Percentiles rank a stretch among this genome's conserved stretches.
These are phyloP conservation scores for Monosporascus sp. DNA, from an alignment of 2,329 filamentous ascomycete genomes.

Conservation along the genomic window DNA sequence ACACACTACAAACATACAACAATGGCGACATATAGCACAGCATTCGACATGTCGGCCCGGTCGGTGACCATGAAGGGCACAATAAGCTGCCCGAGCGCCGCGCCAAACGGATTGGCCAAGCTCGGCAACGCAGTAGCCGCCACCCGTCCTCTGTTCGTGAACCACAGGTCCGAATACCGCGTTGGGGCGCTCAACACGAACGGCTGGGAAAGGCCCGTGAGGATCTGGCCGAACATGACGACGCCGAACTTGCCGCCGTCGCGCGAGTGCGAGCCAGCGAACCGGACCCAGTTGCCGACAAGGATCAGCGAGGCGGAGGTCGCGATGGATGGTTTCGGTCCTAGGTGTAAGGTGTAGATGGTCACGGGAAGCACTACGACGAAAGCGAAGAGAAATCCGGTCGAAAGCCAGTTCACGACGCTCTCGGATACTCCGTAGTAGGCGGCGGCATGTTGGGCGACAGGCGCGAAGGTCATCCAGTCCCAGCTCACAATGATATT, in stretches of 20 bases:
- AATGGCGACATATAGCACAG: constrained; percentile 80
- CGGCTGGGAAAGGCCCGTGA: constrained; percentile 84
- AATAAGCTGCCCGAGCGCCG: constrained; percentile 81
- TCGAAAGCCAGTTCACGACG: constrained; percentile 89
- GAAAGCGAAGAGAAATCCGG: constrained; percentile 81
- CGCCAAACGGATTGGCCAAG: constrained; percentile 85
- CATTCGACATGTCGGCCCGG: constrained; percentile 63
- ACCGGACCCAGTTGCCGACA: constrained; percentile 86
- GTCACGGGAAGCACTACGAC: constrained; percentile 64
- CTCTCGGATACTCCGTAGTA: constrained; percentile 74
- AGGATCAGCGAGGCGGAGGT: constrained; percentile 68
- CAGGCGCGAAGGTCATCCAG: constrained; percentile 91
- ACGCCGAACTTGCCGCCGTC: constrained; percentile 63
- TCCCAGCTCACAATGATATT: constrained; percentile 96
- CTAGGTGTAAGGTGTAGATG: constrained; percentile 73
- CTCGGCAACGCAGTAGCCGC: constrained; percentile 81
- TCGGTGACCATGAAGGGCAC: constrained; percentile 69
- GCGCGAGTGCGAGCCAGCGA: constrained; percentile 56
- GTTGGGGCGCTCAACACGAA: constrained; percentile 89
- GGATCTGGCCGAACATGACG: constrained; percentile 85
- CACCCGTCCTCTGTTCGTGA: constrained; percentile 76
- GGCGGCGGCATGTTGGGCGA: constrained; percentile 65
- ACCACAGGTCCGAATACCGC: constrained; percentile 91
- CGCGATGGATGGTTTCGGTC: constrained; percentile 74
- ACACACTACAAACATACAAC: constrained; percentile 52